Conservation (phyloP, 495 filamentous ascomycete genomes). For the Margaritispora aquatica region DNA sequence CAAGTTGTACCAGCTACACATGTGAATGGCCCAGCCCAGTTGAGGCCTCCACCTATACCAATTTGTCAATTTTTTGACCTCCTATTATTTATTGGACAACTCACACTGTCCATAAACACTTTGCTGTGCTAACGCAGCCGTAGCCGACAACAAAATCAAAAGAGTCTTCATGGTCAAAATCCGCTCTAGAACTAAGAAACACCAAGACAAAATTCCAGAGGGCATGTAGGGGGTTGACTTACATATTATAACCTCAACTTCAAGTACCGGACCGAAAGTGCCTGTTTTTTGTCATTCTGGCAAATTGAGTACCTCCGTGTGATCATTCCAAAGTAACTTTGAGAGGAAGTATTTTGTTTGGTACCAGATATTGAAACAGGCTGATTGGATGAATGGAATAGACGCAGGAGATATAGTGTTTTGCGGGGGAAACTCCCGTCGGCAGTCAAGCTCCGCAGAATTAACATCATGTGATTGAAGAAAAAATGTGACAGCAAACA, state of each 20-base stretch:
- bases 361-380: neutral
- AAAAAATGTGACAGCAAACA: neutral
- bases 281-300: slow-evolving; percentile 13
- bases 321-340: neutral
- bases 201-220: neutral
- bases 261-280: slow-evolving; percentile 13
- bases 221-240: neutral
- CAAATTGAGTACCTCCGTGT: slow-evolving; percentile 2
- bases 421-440: neutral
- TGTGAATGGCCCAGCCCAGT: slow-evolving; percentile 18
- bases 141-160: neutral
- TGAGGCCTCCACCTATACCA: slow-evolving; percentile 18
- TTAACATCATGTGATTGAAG: neutral
- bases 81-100: neutral
- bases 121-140: slow-evolving; percentile 8
- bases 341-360: neutral
- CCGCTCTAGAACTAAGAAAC: neutral
- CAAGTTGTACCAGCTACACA: slow-evolving; percentile 22
- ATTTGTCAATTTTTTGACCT: neutral
- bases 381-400: neutral
- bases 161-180: neutral
- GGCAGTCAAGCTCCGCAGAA: slow-evolving; percentile 3
- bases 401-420: neutral
- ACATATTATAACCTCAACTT: slow-evolving; percentile 1
- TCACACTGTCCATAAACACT: slow-evolving; percentile 18